A percentile compares a stretch with the other conserved stretches of the same genome.
phyloP scores from a whole-genome alignment of 2,329 filamentous ascomycete species.

The Diaporthe sp. region DNA sequence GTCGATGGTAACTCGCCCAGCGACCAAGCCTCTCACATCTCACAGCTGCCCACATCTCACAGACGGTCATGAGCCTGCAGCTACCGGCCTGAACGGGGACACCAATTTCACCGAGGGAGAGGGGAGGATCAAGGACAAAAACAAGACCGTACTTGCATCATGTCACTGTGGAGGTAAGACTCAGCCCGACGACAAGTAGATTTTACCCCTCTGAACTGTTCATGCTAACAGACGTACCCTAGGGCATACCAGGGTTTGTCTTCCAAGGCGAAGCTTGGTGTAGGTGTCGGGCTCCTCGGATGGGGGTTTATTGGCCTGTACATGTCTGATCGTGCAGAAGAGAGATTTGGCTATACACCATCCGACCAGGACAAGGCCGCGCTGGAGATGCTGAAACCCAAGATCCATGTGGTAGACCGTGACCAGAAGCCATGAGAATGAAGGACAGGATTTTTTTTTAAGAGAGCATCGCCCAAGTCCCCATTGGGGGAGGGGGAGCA shows the following conservation, averaged over 20 bases:
- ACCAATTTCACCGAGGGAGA: neutral
- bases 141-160: neutral
- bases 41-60: neutral
- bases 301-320: slow-evolving; percentile 83
- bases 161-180: slow-evolving; percentile 33
- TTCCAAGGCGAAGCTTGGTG: slow-evolving; percentile 74
- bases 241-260: slow-evolving; percentile 79
- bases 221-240: neutral
- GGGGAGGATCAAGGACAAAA: neutral
- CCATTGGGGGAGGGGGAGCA: too few species aligned
- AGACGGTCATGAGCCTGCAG: neutral
- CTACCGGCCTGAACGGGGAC: neutral
- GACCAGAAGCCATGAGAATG: slow-evolving; percentile 40
- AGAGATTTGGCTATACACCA: slow-evolving; percentile 77
- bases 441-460: too few species aligned
- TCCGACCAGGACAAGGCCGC: slow-evolving; percentile 78
- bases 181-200: neutral
- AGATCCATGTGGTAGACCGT: slow-evolving; percentile 69
- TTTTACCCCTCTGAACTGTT: neutral
- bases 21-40: neutral
- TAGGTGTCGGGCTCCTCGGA: slow-evolving; percentile 79
- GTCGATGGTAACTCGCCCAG: neutral
- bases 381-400: slow-evolving; percentile 70
- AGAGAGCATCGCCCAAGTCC: neutral
- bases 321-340: slow-evolving; percentile 77